A percentile compares a stretch with the other conserved stretches of the same genome.
These are phyloP conservation scores for Boletales sp. DNA, from an alignment of 768 basidiomycete species.

Conservation along the genomic window DNA sequence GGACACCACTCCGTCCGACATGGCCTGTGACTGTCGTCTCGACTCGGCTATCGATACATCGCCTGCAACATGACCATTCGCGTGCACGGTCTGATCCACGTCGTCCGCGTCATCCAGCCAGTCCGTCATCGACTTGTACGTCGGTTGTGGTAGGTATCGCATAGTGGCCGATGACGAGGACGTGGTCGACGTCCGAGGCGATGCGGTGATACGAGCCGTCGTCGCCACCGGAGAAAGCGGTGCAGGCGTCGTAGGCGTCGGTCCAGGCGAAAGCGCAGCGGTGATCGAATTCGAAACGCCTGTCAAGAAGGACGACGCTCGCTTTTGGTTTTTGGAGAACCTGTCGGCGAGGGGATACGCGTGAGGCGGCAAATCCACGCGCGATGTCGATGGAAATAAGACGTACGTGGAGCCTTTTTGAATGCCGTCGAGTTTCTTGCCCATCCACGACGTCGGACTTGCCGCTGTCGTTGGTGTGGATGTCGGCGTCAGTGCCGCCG, in stretches of 20 bases:
- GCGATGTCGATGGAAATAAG: neutral
- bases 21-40: slow-evolving; percentile 6
- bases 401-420: slow-evolving; percentile 55
- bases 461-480: slow-evolving; percentile 26
- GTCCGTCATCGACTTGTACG: slow-evolving; percentile 11
- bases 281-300: slow-evolving; percentile 60
- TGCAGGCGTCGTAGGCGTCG: slow-evolving; percentile 29
- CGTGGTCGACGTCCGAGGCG: neutral
- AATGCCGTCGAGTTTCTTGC: slow-evolving; percentile 59
- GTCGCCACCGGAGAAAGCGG: neutral
- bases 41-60: slow-evolving; percentile 30
- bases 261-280: slow-evolving; percentile 42
- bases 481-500: neutral
- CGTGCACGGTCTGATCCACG: slow-evolving; percentile 20
- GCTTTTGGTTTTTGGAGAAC: slow-evolving; percentile 65
- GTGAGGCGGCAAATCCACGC: too few species aligned
- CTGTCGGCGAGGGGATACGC: slow-evolving; percentile 29
- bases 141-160: neutral
- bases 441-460: slow-evolving; percentile 44
- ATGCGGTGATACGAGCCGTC: slow-evolving; percentile 8
- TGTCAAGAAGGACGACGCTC: slow-evolving; percentile 60
- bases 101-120: slow-evolving; percentile 32
- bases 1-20: neutral
- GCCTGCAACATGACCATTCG: slow-evolving; percentile 2
- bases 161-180: neutral